Evolutionary conservation across 306 rosid species (phyloP).

Genomic region (Malus domestica): ASM211411v1 NC_041802.1:45001-45500

Average conservation of each 20-base stretch:
- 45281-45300: constrained; percentile 1
- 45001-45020: constrained; percentile 1
- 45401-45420: constrained; percentile 98
- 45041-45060: constrained; percentile 50
- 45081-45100: constrained; percentile 95
- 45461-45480: constrained; percentile 97
- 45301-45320: constrained; percentile 21
- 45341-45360: background rate
- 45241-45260: constrained; percentile 54
- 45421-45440: constrained; percentile 81
- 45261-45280: background rate
- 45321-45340: constrained; percentile 5
- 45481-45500: constrained; percentile 78
- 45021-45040: constrained; percentile 5
- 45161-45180: constrained; percentile 85
- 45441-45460: constrained; percentile 99
- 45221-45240: constrained; percentile 66
- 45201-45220: constrained; percentile 54
- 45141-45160: constrained; percentile 51
- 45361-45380: background rate
- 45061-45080: constrained; percentile 79
- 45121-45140: constrained; percentile 45
- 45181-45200: constrained; percentile 73
- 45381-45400: constrained; percentile 75
- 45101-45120: constrained; percentile 86